phyloP scores from a whole-genome alignment of 164 flowering plant genomes.

The Berberis vulgaris region DNA sequence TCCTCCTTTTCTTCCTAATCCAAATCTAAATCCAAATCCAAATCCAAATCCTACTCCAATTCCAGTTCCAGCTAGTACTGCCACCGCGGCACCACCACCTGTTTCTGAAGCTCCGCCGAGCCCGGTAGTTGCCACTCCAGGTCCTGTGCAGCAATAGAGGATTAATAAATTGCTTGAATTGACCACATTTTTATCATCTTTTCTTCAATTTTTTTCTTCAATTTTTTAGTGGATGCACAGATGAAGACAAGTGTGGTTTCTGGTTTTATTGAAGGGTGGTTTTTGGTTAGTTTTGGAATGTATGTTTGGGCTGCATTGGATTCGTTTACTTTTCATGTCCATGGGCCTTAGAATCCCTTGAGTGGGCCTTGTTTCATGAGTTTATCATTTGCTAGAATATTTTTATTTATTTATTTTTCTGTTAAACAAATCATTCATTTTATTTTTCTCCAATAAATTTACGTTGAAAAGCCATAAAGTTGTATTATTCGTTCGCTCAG shows the following conservation, averaged over 20 bases:
- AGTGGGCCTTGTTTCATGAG: background rate
- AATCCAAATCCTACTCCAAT: background rate
- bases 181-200: background rate
- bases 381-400: no score
- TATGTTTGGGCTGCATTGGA: background rate
- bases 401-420: no score
- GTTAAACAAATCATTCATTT: no score
- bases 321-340: background rate
- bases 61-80: slow-evolving; percentile 9
- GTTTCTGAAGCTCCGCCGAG: slow-evolving; percentile 24
- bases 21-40: slow-evolving; percentile 9
- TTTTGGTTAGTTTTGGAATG: background rate
- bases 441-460: no score
- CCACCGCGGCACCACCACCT: slow-evolving; percentile 17
- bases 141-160: slow-evolving; percentile 29
- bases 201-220: background rate
- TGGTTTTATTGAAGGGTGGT: slow-evolving; percentile 4
- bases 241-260: background rate
- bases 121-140: slow-evolving; percentile 25
- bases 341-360: background rate
- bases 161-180: background rate
- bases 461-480: no score
- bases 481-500: no score
- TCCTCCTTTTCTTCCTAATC: slow-evolving; percentile 16
- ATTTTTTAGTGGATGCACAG: background rate